phyloP scores from a whole-genome alignment of 306 rosid species.

The Carpinus viminea region DNA sequence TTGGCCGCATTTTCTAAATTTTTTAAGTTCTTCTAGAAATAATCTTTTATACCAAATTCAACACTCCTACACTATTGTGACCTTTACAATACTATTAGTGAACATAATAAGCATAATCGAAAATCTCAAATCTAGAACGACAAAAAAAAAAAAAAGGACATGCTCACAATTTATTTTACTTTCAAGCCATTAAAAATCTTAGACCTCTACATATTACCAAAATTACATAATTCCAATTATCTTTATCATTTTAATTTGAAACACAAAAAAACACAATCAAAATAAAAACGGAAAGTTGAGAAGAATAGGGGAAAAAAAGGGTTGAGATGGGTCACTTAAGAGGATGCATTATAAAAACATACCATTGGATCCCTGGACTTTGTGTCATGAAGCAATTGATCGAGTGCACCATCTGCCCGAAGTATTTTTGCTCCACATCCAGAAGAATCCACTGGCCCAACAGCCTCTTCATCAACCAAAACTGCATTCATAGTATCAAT shows the following conservation, averaged over 20 bases:
- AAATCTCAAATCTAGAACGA: neutral
- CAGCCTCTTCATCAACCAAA: slow-evolving; percentile 77
- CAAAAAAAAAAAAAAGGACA: neutral
- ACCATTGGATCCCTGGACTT: slow-evolving; percentile 22
- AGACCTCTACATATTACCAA: neutral
- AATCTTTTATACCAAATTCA: neutral
- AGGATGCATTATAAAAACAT: neutral
- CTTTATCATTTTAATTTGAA: neutral
- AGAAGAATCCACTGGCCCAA: slow-evolving; percentile 48
- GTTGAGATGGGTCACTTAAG: neutral
- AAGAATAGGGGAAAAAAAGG: neutral
- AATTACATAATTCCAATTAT: neutral
- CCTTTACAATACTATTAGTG: neutral
- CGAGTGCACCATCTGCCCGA: slow-evolving; percentile 28
- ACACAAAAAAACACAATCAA: neutral
- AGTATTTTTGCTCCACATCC: slow-evolving; percentile 69
- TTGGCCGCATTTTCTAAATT: neutral
- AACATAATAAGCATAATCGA: neutral
- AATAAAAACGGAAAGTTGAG: neutral
- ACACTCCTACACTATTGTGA: neutral
- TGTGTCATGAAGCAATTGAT: slow-evolving; percentile 14
- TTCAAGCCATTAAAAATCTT: neutral
- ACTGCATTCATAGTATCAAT: slow-evolving; percentile 40
- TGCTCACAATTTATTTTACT: neutral
- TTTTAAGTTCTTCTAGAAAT: neutral